A percentile compares a stretch with the other conserved stretches of the same genome.
Evolutionary conservation across 2,329 filamentous ascomycete species (phyloP).

Genomic region (Alternaria solani): DNA sequence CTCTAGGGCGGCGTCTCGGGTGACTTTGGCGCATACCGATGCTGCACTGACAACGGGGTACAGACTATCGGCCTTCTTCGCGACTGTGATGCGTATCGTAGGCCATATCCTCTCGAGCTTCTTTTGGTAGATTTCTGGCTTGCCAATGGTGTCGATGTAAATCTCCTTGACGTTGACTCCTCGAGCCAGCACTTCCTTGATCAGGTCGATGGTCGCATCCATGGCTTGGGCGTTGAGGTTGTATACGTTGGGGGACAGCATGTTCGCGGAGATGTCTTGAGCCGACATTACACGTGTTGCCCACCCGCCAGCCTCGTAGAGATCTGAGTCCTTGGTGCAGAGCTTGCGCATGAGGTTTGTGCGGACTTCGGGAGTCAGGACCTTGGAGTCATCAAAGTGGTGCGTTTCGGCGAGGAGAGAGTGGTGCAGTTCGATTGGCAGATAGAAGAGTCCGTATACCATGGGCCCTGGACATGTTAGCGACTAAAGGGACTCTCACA

Average conservation of each 20-base stretch:
- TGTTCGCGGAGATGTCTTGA: conserved; percentile 79
- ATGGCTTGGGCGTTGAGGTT: conserved; percentile 97
- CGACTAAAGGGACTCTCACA: conserved; percentile 40
- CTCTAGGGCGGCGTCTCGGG: conserved; percentile 87
- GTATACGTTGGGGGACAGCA: conserved; percentile 74
- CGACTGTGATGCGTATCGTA: conserved; percentile 61
- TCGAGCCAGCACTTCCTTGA: conserved; percentile 75
- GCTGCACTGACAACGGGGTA: conserved; percentile 94
- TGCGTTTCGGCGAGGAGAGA: conserved; percentile 79
- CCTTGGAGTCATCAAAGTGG: conserved; percentile 95
- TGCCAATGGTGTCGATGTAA: conserved; percentile 94
- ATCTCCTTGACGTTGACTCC: conserved; percentile 88
- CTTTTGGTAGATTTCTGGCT: conserved; percentile 81
- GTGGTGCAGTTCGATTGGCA: conserved; percentile 70
- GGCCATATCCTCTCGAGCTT: conserved; percentile 87
- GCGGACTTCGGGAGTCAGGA: conserved; percentile 81
- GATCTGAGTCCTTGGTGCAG: conserved; percentile 69
- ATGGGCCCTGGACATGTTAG: conserved; percentile 64
- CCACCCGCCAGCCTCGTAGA: conserved; percentile 78
- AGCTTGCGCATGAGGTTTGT: conserved; percentile 74
- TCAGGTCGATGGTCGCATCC: conserved; percentile 86
- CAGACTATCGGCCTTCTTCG: conserved; percentile 84
- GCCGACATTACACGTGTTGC: conserved; percentile 83
- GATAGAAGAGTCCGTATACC: conserved; percentile 76
- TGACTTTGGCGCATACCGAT: conserved; percentile 95